These are phyloP conservation scores for Volvox africanus DNA, from an alignment of 139 green algal genomes.

Conservation along the genomic window DNA sequence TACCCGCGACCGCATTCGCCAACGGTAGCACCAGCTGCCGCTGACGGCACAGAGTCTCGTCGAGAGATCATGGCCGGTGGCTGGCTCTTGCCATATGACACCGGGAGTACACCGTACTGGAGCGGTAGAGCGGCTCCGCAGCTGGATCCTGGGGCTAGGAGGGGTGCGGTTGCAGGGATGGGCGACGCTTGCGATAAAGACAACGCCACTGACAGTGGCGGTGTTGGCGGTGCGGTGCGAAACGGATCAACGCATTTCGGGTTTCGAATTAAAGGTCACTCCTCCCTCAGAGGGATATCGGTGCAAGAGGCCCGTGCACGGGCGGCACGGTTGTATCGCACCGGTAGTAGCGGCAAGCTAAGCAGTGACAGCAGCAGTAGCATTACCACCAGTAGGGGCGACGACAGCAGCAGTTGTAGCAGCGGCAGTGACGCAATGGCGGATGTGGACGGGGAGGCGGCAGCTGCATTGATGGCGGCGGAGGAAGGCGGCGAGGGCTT, in stretches of 20 bases:
- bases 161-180: background rate
- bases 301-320: background rate
- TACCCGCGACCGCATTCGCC: background rate
- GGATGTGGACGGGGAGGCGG: background rate
- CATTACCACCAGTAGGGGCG: background rate
- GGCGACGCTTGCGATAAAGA: background rate
- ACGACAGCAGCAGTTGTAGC: background rate
- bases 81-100: conserved; percentile 30
- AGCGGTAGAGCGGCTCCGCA: background rate
- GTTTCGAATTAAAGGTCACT: background rate
- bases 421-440: background rate
- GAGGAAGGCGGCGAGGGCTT: background rate
- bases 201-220: background rate
- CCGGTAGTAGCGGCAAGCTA: background rate
- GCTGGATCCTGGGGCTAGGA: background rate
- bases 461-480: background rate
- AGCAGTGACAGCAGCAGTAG: conserved; percentile 4
- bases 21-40: background rate
- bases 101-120: background rate
- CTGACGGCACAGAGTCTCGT: background rate
- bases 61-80: background rate
- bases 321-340: background rate
- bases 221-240: background rate
- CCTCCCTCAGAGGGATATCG: background rate
- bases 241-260: background rate